These are phyloP conservation scores for Myochromella boudieri DNA, from an alignment of 768 basidiomycete genomes.

Conservation along the genomic window DNA sequence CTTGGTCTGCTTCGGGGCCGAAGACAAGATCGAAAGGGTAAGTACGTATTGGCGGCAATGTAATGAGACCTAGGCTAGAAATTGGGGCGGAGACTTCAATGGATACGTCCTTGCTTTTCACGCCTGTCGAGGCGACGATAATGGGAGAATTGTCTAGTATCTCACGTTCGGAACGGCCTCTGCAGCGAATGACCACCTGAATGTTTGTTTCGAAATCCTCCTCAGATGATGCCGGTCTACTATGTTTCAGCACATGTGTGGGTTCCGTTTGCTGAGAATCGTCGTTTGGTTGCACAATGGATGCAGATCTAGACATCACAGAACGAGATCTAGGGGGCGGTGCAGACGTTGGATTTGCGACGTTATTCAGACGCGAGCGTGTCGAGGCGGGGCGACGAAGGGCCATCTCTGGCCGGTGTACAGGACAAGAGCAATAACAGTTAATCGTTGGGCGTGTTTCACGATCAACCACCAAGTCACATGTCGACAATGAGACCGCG, in stretches of 20 bases:
- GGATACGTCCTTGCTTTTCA: constrained; percentile 73
- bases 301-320: constrained; percentile 41
- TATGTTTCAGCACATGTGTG: constrained; percentile 20
- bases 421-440: not conserved
- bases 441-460: not conserved
- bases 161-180: constrained; percentile 84
- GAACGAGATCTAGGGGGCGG: constrained; percentile 47
- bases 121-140: constrained; percentile 77
- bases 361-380: constrained; percentile 40
- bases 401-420: constrained; percentile 45
- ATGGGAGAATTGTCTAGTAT: constrained; percentile 84
- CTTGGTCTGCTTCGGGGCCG: constrained; percentile 95
- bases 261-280: constrained; percentile 13
- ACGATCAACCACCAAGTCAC: constrained; percentile 18
- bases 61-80: constrained; percentile 72
- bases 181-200: constrained; percentile 88
- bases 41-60: constrained; percentile 74
- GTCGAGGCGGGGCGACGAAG: constrained; percentile 57
- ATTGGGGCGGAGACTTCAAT: constrained; percentile 75
- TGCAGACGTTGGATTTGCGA: constrained; percentile 23
- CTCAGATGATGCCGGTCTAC: constrained; percentile 21
- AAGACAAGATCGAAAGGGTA: constrained; percentile 96
- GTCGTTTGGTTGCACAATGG: constrained; percentile 30
- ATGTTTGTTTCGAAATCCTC: constrained; percentile 81
- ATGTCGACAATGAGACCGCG: constrained; percentile 22